Percentiles rank a stretch among this genome's conserved stretches.
These are phyloP conservation scores for Psilocybe cyanescens DNA, from an alignment of 768 basidiomycete genomes.

Conservation along the genomic window DNA sequence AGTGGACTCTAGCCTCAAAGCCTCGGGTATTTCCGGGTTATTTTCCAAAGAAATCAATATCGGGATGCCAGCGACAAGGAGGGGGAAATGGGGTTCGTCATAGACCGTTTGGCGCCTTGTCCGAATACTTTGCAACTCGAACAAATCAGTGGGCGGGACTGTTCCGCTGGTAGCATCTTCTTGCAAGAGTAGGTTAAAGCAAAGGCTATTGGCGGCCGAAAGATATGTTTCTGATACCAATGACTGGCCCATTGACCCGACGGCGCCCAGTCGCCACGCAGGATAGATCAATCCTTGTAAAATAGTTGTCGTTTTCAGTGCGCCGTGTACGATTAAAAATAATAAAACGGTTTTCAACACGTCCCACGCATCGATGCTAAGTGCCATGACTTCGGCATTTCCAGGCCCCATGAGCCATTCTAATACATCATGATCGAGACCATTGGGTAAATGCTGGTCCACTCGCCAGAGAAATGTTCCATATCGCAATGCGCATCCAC, in stretches of 20 bases:
- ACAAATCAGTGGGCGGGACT: slow-evolving; percentile 50
- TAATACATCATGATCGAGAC: slow-evolving; percentile 71
- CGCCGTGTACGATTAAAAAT: slow-evolving; percentile 66
- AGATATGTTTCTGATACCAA: slow-evolving; percentile 55
- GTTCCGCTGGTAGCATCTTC: slow-evolving; percentile 45
- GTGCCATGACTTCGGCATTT: slow-evolving; percentile 60
- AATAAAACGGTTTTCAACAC: slow-evolving; percentile 64
- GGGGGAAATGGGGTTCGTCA: slow-evolving; percentile 64
- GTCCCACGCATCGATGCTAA: slow-evolving; percentile 69
- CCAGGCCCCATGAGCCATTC: slow-evolving; percentile 76
- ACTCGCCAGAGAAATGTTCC: slow-evolving; percentile 73
- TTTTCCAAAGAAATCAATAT: slow-evolving; percentile 73
- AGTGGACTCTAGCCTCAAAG: slow-evolving; percentile 50
- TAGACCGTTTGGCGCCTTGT: slow-evolving; percentile 74
- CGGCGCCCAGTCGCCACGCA: slow-evolving; percentile 67
- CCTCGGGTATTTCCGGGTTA: slow-evolving; percentile 52
- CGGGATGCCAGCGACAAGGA: slow-evolving; percentile 67
- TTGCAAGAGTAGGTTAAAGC: slow-evolving; percentile 59
- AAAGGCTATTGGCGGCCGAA: slow-evolving; percentile 65
- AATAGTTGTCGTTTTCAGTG: slow-evolving; percentile 73
- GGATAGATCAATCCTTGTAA: slow-evolving; percentile 79
- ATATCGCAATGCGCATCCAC: slow-evolving; percentile 64
- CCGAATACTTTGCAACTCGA: slow-evolving; percentile 70
- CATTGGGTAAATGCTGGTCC: slow-evolving; percentile 75
- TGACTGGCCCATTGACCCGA: slow-evolving; percentile 38